phyloP scores from a whole-genome alignment of 108 stramenopile genomes.

The Cylindrotheca fusiformis region DNA sequence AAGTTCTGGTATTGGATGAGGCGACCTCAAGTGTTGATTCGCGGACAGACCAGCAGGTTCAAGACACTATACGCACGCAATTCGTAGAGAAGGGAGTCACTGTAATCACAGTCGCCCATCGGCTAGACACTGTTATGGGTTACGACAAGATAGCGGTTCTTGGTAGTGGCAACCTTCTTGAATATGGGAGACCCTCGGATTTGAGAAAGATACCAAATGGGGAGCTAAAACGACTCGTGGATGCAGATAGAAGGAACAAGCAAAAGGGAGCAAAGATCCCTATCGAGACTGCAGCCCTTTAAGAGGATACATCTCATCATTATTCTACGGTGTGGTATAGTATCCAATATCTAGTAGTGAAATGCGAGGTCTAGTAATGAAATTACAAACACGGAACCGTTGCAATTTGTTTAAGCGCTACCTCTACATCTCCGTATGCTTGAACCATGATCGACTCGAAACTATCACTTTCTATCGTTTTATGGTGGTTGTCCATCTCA shows the following conservation, averaged over 20 bases:
- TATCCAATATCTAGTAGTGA: background rate
- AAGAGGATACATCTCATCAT: background rate
- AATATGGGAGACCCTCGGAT: constrained; percentile 68
- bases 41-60: constrained; percentile 69
- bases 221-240: constrained; percentile 49
- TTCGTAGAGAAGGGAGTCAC: constrained; percentile 82
- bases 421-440: too few relatives aligned
- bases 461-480: too few relatives aligned
- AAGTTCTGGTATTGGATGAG: constrained; percentile 88
- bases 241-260: constrained; percentile 52
- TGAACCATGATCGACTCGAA: too few relatives aligned
- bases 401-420: too few relatives aligned
- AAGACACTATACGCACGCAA: constrained; percentile 66
- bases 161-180: constrained; percentile 74
- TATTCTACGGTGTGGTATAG: background rate
- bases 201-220: constrained; percentile 45
- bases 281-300: too few relatives aligned
- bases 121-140: constrained; percentile 86
- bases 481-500: too few relatives aligned
- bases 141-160: constrained; percentile 93
- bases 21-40: constrained; percentile 80
- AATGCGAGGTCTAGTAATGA: background rate
- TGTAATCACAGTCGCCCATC: constrained; percentile 89
- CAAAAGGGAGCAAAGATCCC: constrained; percentile 35
- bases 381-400: background rate